These are phyloP conservation scores for Aspergillus fischeri DNA, from an alignment of 2,329 filamentous ascomycete genomes.

Conservation along the genomic window DNA sequence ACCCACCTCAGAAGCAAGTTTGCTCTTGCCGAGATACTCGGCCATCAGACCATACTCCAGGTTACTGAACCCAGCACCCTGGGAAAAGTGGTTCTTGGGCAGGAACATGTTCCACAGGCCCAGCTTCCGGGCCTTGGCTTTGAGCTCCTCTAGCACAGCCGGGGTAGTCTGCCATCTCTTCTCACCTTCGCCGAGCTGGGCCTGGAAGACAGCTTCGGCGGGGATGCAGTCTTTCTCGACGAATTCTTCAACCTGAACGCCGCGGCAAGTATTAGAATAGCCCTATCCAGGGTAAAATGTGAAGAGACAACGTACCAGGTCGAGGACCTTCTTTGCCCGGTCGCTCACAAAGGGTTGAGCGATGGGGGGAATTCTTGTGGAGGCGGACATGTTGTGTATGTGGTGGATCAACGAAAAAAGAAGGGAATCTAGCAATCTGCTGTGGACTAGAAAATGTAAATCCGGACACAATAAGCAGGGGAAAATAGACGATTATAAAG, in stretches of 20 bases:
- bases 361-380: slow-evolving; percentile 54
- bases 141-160: slow-evolving; percentile 79
- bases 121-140: slow-evolving; percentile 73
- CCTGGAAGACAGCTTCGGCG: slow-evolving; percentile 73
- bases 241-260: slow-evolving; percentile 74
- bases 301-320: slow-evolving; percentile 51
- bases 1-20: slow-evolving; percentile 66
- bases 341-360: slow-evolving; percentile 70
- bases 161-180: slow-evolving; percentile 79
- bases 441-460: neutral
- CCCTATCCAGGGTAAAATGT: neutral
- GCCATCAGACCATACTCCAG: slow-evolving; percentile 98
- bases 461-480: neutral
- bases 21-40: slow-evolving; percentile 85
- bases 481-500: slow-evolving; percentile 3
- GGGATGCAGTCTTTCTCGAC: slow-evolving; percentile 94
- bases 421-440: neutral
- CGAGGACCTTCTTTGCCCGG: slow-evolving; percentile 75
- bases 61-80: slow-evolving; percentile 91
- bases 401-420: neutral
- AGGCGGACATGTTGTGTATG: slow-evolving; percentile 45
- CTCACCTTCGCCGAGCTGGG: slow-evolving; percentile 72
- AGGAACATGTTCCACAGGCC: slow-evolving; percentile 99
- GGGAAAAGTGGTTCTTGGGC: slow-evolving; percentile 89
- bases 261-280: slow-evolving; percentile 3